Base-by-base conservation (phyloP, 805 yeast species). In the Spathaspora passalidarum region DNA sequence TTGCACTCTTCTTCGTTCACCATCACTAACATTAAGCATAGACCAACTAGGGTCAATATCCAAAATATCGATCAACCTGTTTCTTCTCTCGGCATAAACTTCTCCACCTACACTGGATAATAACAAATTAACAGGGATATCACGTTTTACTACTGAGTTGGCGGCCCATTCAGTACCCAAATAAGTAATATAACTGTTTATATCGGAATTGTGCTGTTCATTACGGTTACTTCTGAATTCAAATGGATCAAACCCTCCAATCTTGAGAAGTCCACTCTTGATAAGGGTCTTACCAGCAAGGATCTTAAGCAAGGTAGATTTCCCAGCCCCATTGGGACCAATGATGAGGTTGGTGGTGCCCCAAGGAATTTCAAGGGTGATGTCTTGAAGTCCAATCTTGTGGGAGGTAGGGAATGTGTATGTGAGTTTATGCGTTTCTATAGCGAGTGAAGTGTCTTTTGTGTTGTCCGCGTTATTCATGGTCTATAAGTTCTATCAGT, bases 251-350 rank as follows among this genome's bases (percentile, higher is more conserved):
- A 78, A 72, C 0, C 96, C 96, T 26, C 88, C 87, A n/a, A 94
- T 77, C 19, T 62, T 55, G 23, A 94, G 79, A 11, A 70, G 63
- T 0, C 97, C 97, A 13, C 78, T 70, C 46, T 82, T 80, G 50
- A 95, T 84, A 48, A 94, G 74, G 6, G 94, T 89, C 57, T 92
- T 92, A 2, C 99, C 99, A 0, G 97, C 96, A 16, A 94, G 69
- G 14, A 94, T 78, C 60, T 82, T 81, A 51, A 94, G 72, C 37
- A 94, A 63, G 0, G 99, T 94, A 1, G 97, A 88, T 63, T 94
- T 94, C 4, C 99, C 98, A 1, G 99, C 98, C 16, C 99, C 99
- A 56, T 91, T 91, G 10, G 98, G 96, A 0, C 99, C 99, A 19
- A 94, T 76, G 6, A 94, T 64, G 29, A 94, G 69, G 9, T 91